Evolutionary conservation across 805 yeast species (phyloP).

Genomic region (Priceomyces medius): DNA sequence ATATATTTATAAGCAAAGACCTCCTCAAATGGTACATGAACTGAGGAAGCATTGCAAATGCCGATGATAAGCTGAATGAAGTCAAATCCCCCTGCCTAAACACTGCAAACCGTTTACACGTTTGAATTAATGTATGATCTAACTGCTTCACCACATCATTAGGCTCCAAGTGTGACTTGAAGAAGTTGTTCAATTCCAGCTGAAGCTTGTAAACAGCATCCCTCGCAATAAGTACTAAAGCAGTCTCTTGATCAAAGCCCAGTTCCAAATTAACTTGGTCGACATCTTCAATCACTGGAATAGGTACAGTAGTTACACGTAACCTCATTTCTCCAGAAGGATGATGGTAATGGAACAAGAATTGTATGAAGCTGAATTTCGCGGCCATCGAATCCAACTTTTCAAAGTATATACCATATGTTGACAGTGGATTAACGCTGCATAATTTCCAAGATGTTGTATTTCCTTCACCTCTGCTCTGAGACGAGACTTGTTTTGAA

Average conservation of each 20-base stretch:
- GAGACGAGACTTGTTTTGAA: conserved; percentile 29
- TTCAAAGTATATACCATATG: conserved; percentile 60
- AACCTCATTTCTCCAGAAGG: conserved; percentile 55
- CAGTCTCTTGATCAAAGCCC: conserved; percentile 69
- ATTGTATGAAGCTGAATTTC: conserved; percentile 46
- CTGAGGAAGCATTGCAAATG: conserved; percentile 59
- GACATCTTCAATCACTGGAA: conserved; percentile 40
- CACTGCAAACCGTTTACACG: conserved; percentile 36
- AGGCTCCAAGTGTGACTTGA: conserved; percentile 13
- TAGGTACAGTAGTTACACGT: conserved; percentile 58
- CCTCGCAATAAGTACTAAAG: conserved; percentile 60
- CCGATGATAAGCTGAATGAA: conserved; percentile 50
- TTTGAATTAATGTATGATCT: conserved; percentile 31
- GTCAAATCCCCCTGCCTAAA: conserved; percentile 47
- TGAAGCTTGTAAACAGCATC: conserved; percentile 47
- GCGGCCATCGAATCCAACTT: conserved; percentile 33
- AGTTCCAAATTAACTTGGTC: conserved; percentile 42
- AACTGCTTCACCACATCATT: conserved; percentile 43
- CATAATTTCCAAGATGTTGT: conserved; percentile 63
- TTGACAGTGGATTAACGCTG: conserved; percentile 52
- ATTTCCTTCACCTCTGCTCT: conserved; percentile 46
- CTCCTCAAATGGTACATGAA: conserved; percentile 67
- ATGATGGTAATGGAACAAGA: conserved; percentile 61
- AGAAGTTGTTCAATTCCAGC: conserved; percentile 12
- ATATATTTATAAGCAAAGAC: conserved; percentile 63